phyloP scores from a whole-genome alignment of 2,329 filamentous ascomycete species.

The Gyromitra esculenta region DNA sequence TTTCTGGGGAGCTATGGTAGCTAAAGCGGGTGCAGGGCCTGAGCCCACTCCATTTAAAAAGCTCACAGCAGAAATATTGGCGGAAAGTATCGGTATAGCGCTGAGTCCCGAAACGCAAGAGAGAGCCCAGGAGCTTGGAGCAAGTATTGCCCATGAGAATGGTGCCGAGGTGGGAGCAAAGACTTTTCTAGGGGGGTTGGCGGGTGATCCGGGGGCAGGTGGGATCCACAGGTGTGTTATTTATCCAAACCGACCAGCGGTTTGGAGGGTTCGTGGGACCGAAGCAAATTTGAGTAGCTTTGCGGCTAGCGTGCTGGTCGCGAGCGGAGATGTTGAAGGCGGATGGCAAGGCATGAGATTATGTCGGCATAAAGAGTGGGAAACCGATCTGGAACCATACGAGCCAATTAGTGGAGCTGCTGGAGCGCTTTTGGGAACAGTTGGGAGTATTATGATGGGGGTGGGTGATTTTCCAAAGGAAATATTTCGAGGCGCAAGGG shows the following conservation, averaged over 20 bases:
- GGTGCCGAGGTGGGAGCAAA: conserved; percentile 72
- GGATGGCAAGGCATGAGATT: conserved; percentile 72
- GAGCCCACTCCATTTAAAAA: conserved; percentile 74
- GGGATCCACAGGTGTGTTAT: conserved; percentile 47
- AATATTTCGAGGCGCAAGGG: conserved; percentile 61
- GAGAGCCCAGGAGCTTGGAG: conserved; percentile 69
- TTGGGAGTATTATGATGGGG: conserved; percentile 81
- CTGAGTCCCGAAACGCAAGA: conserved; percentile 69
- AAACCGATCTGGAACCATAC: conserved; percentile 78
- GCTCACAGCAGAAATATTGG: conserved; percentile 73
- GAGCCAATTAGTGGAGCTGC: conserved; percentile 83
- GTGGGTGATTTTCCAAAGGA: conserved; percentile 76
- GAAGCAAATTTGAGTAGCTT: conserved; percentile 75
- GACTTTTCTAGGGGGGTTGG: conserved; percentile 71
- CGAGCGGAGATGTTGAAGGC: conserved; percentile 72
- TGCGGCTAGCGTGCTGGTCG: conserved; percentile 75
- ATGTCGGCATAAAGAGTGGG: conserved; percentile 69
- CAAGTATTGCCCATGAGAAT: conserved; percentile 72
- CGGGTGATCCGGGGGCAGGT: conserved; percentile 29
- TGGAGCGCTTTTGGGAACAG: conserved; percentile 81
- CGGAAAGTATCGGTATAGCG: conserved; percentile 71
- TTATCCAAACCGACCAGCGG: conserved; percentile 63
- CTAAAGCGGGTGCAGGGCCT: conserved; percentile 76
- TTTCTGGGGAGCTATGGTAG: conserved; percentile 83
- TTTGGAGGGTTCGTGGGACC: conserved; percentile 77